Evolutionary conservation across 305 asterid species (phyloP).

Genomic region (Ajuga reptans): DNA sequence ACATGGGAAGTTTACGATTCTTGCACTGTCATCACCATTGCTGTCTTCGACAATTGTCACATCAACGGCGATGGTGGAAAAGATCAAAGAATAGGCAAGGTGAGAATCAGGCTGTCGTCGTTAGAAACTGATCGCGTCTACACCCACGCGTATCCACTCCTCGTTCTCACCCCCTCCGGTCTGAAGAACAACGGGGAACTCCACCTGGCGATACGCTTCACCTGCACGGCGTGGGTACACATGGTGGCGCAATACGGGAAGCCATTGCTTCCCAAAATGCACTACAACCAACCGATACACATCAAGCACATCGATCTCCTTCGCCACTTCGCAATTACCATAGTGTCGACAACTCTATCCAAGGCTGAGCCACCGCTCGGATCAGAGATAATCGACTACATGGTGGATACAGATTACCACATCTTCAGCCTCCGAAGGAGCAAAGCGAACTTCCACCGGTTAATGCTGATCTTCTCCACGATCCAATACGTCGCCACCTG

Average conservation of each 20-base stretch:
- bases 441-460: conserved; percentile 75
- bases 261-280: conserved; percentile 87
- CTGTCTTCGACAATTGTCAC: conserved; percentile 79
- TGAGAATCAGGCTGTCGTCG: conserved; percentile 76
- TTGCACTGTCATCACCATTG: conserved; percentile 72
- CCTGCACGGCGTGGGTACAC: conserved; percentile 79
- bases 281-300: conserved; percentile 62
- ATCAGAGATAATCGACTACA: conserved; percentile 64
- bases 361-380: conserved; percentile 83
- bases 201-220: conserved; percentile 71
- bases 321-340: conserved; percentile 65
- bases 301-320: conserved; percentile 74
- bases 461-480: conserved; percentile 52
- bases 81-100: conserved; percentile 82
- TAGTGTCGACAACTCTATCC: conserved; percentile 49
- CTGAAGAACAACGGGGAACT: conserved; percentile 76
- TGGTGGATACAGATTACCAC: conserved; percentile 72
- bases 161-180: conserved; percentile 68
- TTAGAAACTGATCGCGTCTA: conserved; percentile 65
- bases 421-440: conserved; percentile 78
- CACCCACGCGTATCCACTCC: conserved; percentile 66
- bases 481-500: conserved; percentile 40
- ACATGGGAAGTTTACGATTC: conserved; percentile 88
- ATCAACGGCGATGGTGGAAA: conserved; percentile 49
- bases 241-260: conserved; percentile 70